phyloP scores from a whole-genome alignment of 768 basidiomycete species.

The Lactarius hatsudake region DNA sequence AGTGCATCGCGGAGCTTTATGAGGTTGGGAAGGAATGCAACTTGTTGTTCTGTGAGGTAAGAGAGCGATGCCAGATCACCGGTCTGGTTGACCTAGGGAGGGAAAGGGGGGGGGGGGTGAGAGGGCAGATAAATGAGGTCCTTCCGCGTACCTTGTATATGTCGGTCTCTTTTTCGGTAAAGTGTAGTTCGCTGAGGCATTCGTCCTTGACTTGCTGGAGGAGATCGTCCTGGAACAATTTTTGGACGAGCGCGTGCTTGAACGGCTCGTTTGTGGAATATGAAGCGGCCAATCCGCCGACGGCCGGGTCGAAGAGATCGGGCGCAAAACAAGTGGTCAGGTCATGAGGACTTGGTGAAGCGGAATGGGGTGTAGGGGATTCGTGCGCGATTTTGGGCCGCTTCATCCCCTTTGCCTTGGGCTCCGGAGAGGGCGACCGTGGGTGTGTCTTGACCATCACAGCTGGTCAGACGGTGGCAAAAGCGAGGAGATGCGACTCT shows the following conservation, averaged over 20 bases:
- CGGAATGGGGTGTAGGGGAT: no score
- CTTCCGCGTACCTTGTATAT: constrained; percentile 79
- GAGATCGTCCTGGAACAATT: constrained; percentile 81
- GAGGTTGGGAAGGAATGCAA: constrained; percentile 76
- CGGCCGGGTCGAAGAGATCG: constrained; percentile 54
- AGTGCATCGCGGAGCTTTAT: constrained; percentile 85
- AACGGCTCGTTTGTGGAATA: constrained; percentile 69
- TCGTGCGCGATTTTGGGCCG: constrained; percentile 40
- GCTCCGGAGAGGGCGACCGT: constrained; percentile 44
- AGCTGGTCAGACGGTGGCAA: not conserved
- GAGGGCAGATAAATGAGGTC: not conserved
- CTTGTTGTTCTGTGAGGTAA: constrained; percentile 74
- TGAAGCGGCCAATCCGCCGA: constrained; percentile 50
- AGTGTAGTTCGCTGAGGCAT: constrained; percentile 72
- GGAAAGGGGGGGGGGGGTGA: not conserved
- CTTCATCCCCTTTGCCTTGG: constrained; percentile 37
- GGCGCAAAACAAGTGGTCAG: constrained; percentile 44
- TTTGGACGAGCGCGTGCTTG: constrained; percentile 77
- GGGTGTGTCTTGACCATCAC: constrained; percentile 47
- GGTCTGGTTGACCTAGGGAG: constrained; percentile 84
- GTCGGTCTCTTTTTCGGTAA: constrained; percentile 94
- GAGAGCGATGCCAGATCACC: constrained; percentile 93
- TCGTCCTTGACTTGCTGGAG: constrained; percentile 81
- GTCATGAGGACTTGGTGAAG: constrained; percentile 29
- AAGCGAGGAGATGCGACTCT: not conserved